Base-by-base conservation (phyloP, 2,329 filamentous ascomycete species). In the Paecilomyces formosus region DNA sequence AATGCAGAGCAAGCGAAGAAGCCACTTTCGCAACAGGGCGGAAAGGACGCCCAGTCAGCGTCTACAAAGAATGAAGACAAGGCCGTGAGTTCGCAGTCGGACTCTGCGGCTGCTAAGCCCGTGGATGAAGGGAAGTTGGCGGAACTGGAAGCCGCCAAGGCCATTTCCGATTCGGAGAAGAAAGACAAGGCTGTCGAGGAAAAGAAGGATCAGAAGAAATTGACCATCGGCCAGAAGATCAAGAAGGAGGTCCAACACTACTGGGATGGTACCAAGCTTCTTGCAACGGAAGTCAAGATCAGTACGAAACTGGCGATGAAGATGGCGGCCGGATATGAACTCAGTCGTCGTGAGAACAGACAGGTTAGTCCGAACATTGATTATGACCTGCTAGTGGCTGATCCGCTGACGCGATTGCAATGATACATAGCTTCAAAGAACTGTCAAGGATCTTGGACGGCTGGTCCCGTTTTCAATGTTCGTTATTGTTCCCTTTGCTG, bases 261-360 rank as follows among this genome's bases (percentile, higher is more conserved):
- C 79, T 97, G 94, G 93, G 94, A 99, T 76, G 94, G 94, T 60
- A 97, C 92, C 28, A 99, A 99, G 77, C 81, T 99, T 68, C 81
- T 99, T 65, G 92, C 88, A 22, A 89, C 91, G 1, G 94, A 99
- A 77, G 87, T 97, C 71, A 90, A 81, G 76, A 99, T 99, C 73
- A 97, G 93, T 74, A 90, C 89, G 61, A 88, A 88, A 62, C 79
- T 99, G 64, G 94, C 92, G 5, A 76, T 97, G 74, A 97, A 97
- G 81, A 99, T 99, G 94, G 92, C 92, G 13, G 92, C 90, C 60
- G 94, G 94, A 7, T 99, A 99, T 77, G 94, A 99, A 76, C 85
- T 99, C 63, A 97, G 90, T 60, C 87, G 94, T 63, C 86, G 94
- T 78, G 94, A 99, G 79, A 86, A 94, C 77, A 85, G 92, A 70